Base-by-base conservation (phyloP, 192 early-diverging fungal species). In the Entomortierella parvispora region DNA sequence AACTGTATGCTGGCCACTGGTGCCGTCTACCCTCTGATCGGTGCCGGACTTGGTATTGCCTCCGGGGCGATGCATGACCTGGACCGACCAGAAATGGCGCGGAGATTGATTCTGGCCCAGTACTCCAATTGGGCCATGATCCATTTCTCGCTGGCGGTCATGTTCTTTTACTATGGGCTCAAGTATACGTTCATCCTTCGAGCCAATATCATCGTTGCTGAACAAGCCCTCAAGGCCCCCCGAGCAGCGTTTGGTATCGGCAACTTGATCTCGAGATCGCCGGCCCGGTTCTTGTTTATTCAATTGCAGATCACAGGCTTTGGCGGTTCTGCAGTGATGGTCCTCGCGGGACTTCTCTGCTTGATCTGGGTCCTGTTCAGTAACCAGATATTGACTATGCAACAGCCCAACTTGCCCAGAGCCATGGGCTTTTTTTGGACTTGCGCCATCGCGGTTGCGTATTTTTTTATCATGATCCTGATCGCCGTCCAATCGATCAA, bases 101-200 rank as follows among this genome's bases (percentile, higher is more conserved):
- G 23, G 8, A 58, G 52, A 12, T 25, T 62, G 34, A 22, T 68
- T 11, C 26, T 45, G 7, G 46, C 23, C 12, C 65, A 77, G 29
- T 77, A 77, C 37, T 67, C 53, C 0, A 68, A 58, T 4, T 77
- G 65, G 74, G 46, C 37, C 17, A 1, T 63, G 14, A 44, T 77
- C 23, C 25, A 68, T 14, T 68, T 44, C 17, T 37, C 55, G 2
- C 40, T 62, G 6, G 52, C 74, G 0, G 9, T 64, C 20, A 63
- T 62, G 65, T 77, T 77, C 40, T 77, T 68, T 22, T 77, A 77
- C 26, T 77, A 77, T 29, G 74, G 74, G 4, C 47, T 77, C 51
- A 77, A 77, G 58, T 77, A 77, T 34, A 77, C 65, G 15, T 77
- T 77, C 37, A 77, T 77, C 22, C 60, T 77, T 25, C 52, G 74